phyloP scores from a whole-genome alignment of 805 yeast species.

The Jamesozyma piceae region DNA sequence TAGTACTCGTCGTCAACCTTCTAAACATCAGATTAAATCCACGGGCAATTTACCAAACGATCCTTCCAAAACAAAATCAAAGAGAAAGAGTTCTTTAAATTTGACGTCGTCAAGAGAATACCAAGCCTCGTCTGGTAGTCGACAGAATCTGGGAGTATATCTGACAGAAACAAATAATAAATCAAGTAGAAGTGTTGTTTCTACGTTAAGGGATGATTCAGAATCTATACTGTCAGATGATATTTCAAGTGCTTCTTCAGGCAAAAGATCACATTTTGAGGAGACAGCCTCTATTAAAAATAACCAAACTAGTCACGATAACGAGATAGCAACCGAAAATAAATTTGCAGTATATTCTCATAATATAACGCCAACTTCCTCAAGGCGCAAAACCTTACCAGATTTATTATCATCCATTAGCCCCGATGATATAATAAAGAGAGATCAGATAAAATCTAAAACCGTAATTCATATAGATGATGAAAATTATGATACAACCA shows the following conservation, averaged over 20 bases:
- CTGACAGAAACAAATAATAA: constrained; percentile 4
- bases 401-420: background rate
- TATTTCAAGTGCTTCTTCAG: background rate
- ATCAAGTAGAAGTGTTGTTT: constrained; percentile 5
- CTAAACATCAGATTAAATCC: constrained; percentile 2
- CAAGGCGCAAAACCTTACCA: constrained; percentile 1
- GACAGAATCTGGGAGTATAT: background rate
- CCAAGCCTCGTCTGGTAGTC: constrained; percentile 1
- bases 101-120: background rate
- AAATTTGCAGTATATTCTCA: background rate
- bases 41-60: constrained; percentile 1
- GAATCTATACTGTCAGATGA: constrained; percentile 6
- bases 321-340: background rate
- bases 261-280: background rate
- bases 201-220: constrained; percentile 5
- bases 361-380: background rate
- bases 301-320: background rate
- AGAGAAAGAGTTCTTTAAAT: constrained; percentile 1
- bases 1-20: background rate
- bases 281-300: background rate
- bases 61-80: background rate
- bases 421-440: background rate
- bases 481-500: constrained; percentile 32
- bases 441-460: background rate
- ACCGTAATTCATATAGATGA: constrained; percentile 7